Evolutionary conservation across 495 filamentous ascomycete genomes (phyloP), one percentile per base, ranked within the genome.

Genomic region (Trichoderma gamsii): DNA sequence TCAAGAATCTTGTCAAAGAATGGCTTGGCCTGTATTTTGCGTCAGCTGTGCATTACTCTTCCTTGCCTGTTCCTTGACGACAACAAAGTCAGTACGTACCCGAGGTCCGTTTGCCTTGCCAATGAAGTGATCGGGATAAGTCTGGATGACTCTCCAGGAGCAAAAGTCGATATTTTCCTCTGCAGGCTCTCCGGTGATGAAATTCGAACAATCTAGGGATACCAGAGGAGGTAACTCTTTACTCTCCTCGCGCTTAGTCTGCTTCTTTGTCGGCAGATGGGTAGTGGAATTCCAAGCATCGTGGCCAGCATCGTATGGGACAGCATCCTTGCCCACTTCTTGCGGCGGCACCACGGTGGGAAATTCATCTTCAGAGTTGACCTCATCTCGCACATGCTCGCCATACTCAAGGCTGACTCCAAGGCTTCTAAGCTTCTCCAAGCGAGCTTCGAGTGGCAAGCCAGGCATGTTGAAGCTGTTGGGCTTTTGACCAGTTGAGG

Each of bases 1-100:
- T 82, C 71, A 70, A 87, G 86, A 70, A 90, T 82, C 38, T 86
- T 84, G 12, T 80, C 77, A 0, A 89, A 87, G 70, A 88, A 88
- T 70, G 86, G 87, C 3, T 65, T 70, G 25, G 78, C 76, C 67
- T 88, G n/a, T 69, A 41, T 16, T 59, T 67, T 7, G 13, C 41
- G 41, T 15, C 12, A 72, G 44, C 18, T 49, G 12, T 21, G 49
- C 21, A 66, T 11, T 52, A 9, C 46, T 56, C 11, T 61, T 38
- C n/a, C 4, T 29, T 35, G 44, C 43, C 16, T 63, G 16, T 23
- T 35, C 35, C 12, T 18, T 3, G 61, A n/a, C n/a, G 41, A 21
- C 7, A 21, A 3, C 18, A 15, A 13, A 43, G 11, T 41, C 41
- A 41, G 51, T 32, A 72, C 79, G 71, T 67, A 83, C 84, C 9